phyloP scores from a whole-genome alignment of 2,329 filamentous ascomycete genomes.

The Exserohilum turcica region DNA sequence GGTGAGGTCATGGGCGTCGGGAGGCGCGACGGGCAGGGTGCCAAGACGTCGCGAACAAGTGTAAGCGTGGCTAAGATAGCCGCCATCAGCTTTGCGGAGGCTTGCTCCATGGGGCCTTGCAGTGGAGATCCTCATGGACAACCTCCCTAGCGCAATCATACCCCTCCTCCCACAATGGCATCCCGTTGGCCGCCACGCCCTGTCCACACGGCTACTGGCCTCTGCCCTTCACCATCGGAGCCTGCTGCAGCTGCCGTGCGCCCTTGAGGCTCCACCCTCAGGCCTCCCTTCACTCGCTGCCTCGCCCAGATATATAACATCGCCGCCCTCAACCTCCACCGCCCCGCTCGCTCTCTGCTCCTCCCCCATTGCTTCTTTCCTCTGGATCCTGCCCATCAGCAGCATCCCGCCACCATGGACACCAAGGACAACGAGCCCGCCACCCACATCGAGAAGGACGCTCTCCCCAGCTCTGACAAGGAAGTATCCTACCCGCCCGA shows the following conservation, averaged over 20 bases:
- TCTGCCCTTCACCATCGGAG: not conserved
- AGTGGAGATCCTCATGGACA: slow-evolving; percentile 13
- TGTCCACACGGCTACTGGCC: not conserved
- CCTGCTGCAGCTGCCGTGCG: slow-evolving; percentile 10
- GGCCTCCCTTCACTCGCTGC: slow-evolving; percentile 11
- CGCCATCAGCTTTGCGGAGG: slow-evolving; percentile 7
- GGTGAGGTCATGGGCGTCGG: slow-evolving; percentile 14
- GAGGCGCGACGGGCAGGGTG: slow-evolving; percentile 6
- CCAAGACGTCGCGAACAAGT: slow-evolving; percentile 5
- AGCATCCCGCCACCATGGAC: slow-evolving; percentile 10
- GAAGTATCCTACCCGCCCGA: slow-evolving; percentile 5
- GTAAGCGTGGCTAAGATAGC: slow-evolving; percentile 10
- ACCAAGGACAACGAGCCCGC: slow-evolving; percentile 5
- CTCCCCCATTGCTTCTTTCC: not conserved
- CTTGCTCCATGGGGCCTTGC: slow-evolving; percentile 14
- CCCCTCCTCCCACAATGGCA: slow-evolving; percentile 7
- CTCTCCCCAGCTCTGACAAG: slow-evolving; percentile 5
- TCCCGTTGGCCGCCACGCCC: slow-evolving; percentile 6
- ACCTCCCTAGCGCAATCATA: slow-evolving; percentile 4
- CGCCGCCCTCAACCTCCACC: slow-evolving; percentile 2
- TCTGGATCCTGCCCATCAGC: not conserved
- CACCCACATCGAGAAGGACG: not conserved
- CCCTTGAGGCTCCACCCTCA: slow-evolving; percentile 13
- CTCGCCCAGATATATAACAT: slow-evolving; percentile 13
- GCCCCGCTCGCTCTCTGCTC: not conserved